Evolutionary conservation across 108 stramenopile genomes (phyloP).

Genomic region (Cylindrotheca closterium): DNA sequence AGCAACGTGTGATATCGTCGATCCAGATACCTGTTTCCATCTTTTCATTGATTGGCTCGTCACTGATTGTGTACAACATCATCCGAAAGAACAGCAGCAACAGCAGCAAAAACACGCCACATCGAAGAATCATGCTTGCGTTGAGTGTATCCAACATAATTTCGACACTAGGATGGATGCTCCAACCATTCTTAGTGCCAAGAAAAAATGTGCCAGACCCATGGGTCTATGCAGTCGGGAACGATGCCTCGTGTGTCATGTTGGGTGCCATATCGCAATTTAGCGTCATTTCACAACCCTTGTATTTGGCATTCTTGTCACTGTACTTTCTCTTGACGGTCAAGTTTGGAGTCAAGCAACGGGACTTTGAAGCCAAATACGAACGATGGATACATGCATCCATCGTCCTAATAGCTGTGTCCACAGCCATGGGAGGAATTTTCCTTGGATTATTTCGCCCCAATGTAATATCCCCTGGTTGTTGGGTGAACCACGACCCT

Average conservation of each 20-base stretch:
- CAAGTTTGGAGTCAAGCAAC: neutral
- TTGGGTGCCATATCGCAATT: constrained; percentile 10
- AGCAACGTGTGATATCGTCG: constrained; percentile 1
- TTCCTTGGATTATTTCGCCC: neutral
- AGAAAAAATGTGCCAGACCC: neutral
- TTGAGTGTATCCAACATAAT: constrained; percentile 21
- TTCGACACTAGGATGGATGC: neutral
- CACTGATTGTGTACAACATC: constrained; percentile 13
- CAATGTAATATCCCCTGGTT: neutral
- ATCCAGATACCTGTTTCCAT: neutral
- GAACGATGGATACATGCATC: constrained; percentile 1
- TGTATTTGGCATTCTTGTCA: constrained; percentile 13
- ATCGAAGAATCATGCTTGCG: constrained; percentile 22
- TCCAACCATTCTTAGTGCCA: constrained; percentile 4
- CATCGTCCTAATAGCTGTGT: neutral
- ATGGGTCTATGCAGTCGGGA: constrained; percentile 13
- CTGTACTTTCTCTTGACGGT: constrained; percentile 18
- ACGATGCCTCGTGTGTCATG: constrained; percentile 12
- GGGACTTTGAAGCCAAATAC: neutral
- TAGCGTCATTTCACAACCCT: constrained; percentile 1
- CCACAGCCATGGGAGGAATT: neutral
- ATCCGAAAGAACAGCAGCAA: neutral
- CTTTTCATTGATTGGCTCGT: constrained; percentile 11
- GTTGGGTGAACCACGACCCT: neutral
- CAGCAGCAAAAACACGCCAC: neutral